These are phyloP conservation scores for Oryza nivara DNA, from an alignment of 176 grass and related monocot genomes.

Conservation along the genomic window DNA sequence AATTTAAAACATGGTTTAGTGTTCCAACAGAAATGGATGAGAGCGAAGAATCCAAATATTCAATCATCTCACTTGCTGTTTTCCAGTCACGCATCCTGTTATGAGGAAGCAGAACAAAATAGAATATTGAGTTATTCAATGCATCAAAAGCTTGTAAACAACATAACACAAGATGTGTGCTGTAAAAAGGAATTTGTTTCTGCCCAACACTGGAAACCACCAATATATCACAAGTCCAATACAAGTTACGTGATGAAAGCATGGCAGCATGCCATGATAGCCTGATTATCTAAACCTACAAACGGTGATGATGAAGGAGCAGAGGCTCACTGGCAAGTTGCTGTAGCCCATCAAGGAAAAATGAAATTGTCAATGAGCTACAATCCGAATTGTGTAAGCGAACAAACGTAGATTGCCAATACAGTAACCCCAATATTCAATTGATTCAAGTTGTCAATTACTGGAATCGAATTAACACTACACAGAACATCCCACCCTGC, in stretches of 20 bases:
- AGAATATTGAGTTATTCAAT: neutral
- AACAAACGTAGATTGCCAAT: neutral
- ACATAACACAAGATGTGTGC: slow-evolving; percentile 10
- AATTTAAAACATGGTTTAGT: slow-evolving; percentile 84
- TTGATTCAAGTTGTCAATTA: neutral
- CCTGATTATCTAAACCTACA: neutral
- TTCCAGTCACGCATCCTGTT: slow-evolving; percentile 85
- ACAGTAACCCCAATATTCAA: neutral
- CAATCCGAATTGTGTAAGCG: neutral
- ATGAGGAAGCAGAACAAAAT: slow-evolving; percentile 31
- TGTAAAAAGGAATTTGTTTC: neutral
- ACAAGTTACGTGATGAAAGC: neutral
- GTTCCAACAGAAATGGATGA: slow-evolving; percentile 74
- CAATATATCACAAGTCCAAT: slow-evolving; percentile 2
- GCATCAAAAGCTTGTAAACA: slow-evolving; percentile 14
- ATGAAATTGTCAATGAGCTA: neutral
- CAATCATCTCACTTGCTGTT: slow-evolving; percentile 72
- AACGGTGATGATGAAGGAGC: neutral
- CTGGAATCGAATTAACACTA: slow-evolving; percentile 10
- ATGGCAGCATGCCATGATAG: slow-evolving; percentile 3
- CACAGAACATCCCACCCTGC: neutral
- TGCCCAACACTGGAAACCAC: neutral
- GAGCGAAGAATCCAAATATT: slow-evolving; percentile 73
- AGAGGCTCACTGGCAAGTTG: neutral
- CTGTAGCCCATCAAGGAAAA: slow-evolving; percentile 13